phyloP scores from a whole-genome alignment of 2,329 filamentous ascomycete genomes.

The Sporothrix brasiliensis region DNA sequence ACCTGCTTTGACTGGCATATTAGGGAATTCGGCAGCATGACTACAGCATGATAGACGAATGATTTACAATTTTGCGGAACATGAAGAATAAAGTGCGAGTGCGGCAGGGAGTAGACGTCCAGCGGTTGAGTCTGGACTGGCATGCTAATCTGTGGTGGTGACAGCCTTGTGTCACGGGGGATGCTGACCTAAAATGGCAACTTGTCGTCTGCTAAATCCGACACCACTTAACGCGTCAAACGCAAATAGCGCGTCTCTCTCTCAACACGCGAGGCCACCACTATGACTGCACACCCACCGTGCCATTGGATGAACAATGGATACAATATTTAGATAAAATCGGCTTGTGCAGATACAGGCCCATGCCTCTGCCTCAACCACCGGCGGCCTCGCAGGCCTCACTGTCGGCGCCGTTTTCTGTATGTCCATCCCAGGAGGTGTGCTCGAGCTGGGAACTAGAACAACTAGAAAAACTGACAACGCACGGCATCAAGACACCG shows the following conservation, averaged over 20 bases:
- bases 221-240: conserved; percentile 6
- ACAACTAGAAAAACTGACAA: background rate
- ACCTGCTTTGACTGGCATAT: background rate
- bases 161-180: background rate
- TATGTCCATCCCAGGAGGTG: background rate
- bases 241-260: background rate
- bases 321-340: background rate
- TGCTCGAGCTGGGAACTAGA: background rate
- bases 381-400: conserved; percentile 23
- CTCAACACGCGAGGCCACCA: background rate
- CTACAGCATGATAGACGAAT: background rate
- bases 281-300: background rate
- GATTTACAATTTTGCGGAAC: background rate
- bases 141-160: too few species aligned
- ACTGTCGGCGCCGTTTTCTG: conserved; percentile 13
- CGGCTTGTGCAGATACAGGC: background rate
- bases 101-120: too few species aligned
- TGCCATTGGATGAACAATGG: background rate
- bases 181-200: conserved; percentile 12
- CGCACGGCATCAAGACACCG: conserved; percentile 15
- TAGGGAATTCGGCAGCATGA: background rate
- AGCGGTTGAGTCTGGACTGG: too few species aligned
- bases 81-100: too few species aligned
- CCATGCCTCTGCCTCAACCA: conserved; percentile 23
- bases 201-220: background rate